Evolutionary conservation across 2,329 filamentous ascomycete genomes (phyloP).

Genomic region (Corinectria fuckeliana): DNA sequence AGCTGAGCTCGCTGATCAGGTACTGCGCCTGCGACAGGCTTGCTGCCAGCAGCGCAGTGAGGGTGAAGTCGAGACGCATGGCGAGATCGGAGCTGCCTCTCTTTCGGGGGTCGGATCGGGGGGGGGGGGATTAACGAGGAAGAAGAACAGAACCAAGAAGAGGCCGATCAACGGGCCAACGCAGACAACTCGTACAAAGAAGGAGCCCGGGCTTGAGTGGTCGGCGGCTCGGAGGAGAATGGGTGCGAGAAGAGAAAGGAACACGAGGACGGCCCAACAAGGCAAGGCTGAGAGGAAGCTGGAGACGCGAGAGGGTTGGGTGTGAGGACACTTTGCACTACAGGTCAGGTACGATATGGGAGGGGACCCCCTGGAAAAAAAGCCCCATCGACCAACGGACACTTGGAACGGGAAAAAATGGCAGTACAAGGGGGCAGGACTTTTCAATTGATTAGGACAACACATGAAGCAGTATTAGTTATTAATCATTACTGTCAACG

Average conservation of each 20-base stretch:
- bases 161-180: conserved; percentile 17
- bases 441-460: neutral
- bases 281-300: conserved; percentile 36
- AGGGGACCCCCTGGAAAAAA: neutral
- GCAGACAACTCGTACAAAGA: neutral
- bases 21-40: conserved; percentile 66
- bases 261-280: conserved; percentile 22
- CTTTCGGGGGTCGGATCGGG: neutral
- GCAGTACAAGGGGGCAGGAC: too few relatives aligned
- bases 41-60: conserved; percentile 53
- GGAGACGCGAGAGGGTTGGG: neutral
- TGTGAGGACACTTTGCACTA: conserved; percentile 38
- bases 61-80: conserved; percentile 53
- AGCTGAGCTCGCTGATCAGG: conserved; percentile 76
- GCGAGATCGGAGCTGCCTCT: conserved; percentile 32
- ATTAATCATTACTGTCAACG: too few relatives aligned
- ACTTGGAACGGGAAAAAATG: neutral
- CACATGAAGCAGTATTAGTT: too few relatives aligned
- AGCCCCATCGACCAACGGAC: neutral
- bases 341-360: neutral
- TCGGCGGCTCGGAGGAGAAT: conserved; percentile 12
- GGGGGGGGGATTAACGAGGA: neutral
- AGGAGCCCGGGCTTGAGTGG: conserved; percentile 4
- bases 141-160: neutral
- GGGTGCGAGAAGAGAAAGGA: conserved; percentile 7